A percentile compares a stretch with the other conserved stretches of the same genome.
phyloP scores from a whole-genome alignment of 1,284 basidiomycete species.

The Cutaneotrichosporon sp. region DNA sequence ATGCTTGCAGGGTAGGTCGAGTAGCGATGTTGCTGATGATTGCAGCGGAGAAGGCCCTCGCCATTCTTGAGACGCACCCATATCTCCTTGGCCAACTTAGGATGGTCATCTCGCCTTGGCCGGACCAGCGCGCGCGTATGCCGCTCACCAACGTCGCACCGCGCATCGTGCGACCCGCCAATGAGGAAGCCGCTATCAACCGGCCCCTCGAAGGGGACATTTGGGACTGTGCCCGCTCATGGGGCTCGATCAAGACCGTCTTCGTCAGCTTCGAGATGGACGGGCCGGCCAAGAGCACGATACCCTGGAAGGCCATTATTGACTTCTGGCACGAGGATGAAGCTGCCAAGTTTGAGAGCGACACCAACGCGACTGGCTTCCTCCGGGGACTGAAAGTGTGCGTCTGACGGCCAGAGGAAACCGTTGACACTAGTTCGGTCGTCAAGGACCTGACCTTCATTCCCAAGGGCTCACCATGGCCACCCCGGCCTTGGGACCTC shows the following conservation, averaged over 20 bases:
- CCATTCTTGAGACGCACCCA: slow-evolving; percentile 71
- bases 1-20: not conserved
- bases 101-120: slow-evolving; percentile 66
- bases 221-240: slow-evolving; percentile 69
- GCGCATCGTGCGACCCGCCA: slow-evolving; percentile 38
- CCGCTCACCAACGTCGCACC: slow-evolving; percentile 58
- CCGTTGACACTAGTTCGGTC: slow-evolving; percentile 17
- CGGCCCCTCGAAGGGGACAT: slow-evolving; percentile 65
- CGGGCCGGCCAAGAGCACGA: slow-evolving; percentile 64
- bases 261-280: slow-evolving; percentile 55
- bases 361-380: slow-evolving; percentile 27
- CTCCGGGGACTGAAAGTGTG: slow-evolving; percentile 45
- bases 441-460: slow-evolving; percentile 20
- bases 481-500: not conserved
- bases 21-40: slow-evolving; percentile 15
- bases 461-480: slow-evolving; percentile 7
- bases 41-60: slow-evolving; percentile 80
- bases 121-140: slow-evolving; percentile 54
- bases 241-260: slow-evolving; percentile 43
- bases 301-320: slow-evolving; percentile 66
- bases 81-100: slow-evolving; percentile 60
- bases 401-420: slow-evolving; percentile 9
- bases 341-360: slow-evolving; percentile 70
- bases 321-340: slow-evolving; percentile 89
- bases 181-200: slow-evolving; percentile 56